These are phyloP conservation scores for Solanum habrochaites DNA, from an alignment of 257 asterid species.

Conservation along the genomic window DNA sequence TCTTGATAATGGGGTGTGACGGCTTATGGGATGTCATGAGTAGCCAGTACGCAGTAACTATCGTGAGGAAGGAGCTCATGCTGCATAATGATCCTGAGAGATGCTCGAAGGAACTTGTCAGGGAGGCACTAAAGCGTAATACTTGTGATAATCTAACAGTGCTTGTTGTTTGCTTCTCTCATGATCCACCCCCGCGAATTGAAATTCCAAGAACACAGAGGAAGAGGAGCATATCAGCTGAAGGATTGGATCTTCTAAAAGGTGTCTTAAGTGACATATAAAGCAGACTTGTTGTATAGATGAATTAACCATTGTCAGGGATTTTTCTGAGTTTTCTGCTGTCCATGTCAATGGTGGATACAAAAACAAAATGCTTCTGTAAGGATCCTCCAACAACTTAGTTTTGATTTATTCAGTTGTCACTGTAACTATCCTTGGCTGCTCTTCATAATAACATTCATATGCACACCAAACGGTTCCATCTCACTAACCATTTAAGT, in stretches of 20 bases:
- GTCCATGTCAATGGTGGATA: not conserved
- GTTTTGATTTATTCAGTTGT: not conserved
- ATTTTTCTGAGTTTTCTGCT: slow-evolving; percentile 12
- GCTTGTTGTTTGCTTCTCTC: slow-evolving; percentile 27
- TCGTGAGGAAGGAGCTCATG: slow-evolving; percentile 70
- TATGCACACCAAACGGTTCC: not conserved
- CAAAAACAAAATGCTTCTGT: not conserved
- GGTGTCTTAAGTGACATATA: slow-evolving; percentile 24
- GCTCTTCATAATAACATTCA: not conserved
- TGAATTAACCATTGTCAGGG: not conserved
- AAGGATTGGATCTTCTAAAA: slow-evolving; percentile 32
- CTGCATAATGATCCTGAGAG: slow-evolving; percentile 55
- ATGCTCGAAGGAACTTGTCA: slow-evolving; percentile 53
- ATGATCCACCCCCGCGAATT: slow-evolving; percentile 25
- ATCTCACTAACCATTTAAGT: not conserved
- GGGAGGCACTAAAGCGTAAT: slow-evolving; percentile 31
- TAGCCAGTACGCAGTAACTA: slow-evolving; percentile 73
- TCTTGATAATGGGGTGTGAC: slow-evolving; percentile 71
- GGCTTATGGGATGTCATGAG: slow-evolving; percentile 95
- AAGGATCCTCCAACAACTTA: not conserved
- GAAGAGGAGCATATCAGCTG: slow-evolving; percentile 32
- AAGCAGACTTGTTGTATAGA: not conserved
- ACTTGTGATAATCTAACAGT: slow-evolving; percentile 29
- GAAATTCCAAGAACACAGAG: slow-evolving; percentile 18
- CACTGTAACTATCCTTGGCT: not conserved